Evolutionary conservation across 139 green algal genomes (phyloP).

Genomic region (Asterochloris sp.): DNA sequence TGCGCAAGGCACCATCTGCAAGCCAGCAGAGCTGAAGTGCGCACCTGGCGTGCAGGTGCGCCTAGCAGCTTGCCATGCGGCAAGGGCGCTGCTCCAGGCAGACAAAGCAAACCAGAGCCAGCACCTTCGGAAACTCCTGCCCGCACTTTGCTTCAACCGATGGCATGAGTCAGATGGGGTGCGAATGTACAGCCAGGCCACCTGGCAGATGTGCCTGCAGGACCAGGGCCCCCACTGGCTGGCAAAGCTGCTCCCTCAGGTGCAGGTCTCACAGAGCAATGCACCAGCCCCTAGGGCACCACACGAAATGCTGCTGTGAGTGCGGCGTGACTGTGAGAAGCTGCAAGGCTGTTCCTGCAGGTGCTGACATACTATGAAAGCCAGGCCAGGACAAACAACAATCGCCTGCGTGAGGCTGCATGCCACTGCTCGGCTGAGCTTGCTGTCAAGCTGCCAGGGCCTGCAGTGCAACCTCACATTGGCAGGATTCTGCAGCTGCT

Average conservation of each 20-base stretch:
- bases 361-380: conserved; percentile 74
- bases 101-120: conserved; percentile 23
- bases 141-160: conserved; percentile 92
- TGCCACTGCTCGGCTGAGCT: conserved; percentile 92
- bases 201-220: conserved; percentile 73
- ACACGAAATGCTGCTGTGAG: no score
- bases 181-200: conserved; percentile 77
- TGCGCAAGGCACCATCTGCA: no score
- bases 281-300: no score
- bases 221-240: conserved; percentile 56
- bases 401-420: conserved; percentile 83
- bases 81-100: conserved; percentile 62
- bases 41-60: conserved; percentile 57
- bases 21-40: background rate
- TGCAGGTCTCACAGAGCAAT: background rate
- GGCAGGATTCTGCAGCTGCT: conserved; percentile 63
- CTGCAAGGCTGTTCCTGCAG: conserved; percentile 9
- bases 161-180: conserved; percentile 94
- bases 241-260: conserved; percentile 37
- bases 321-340: no score
- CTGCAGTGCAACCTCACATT: conserved; percentile 61
- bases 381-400: conserved; percentile 80
- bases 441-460: conserved; percentile 72
- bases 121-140: conserved; percentile 50
- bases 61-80: conserved; percentile 69